Base-by-base conservation (phyloP, 2,329 filamentous ascomycete genomes). In the Colletotrichum truncatum region DNA sequence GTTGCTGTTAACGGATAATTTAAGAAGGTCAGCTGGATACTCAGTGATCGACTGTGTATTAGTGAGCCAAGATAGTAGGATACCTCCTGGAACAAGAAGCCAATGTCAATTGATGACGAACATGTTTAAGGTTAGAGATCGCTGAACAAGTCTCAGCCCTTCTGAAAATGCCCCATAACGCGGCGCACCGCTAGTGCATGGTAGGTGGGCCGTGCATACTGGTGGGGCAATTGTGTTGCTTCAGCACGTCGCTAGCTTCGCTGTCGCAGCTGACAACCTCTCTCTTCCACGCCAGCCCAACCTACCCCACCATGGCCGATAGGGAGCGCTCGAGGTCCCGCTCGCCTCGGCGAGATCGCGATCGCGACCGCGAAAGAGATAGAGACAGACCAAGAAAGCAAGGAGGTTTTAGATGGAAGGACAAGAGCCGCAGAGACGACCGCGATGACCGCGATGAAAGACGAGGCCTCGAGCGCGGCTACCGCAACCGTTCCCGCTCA, bases 321-420 rank as follows among this genome's bases (percentile, higher is more conserved):
- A 60, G 45, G 54, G 46, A 54, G 23, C 56, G 65, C 11, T 59
- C 52, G 43, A 66, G 60, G 48, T 67, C 65, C 16, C 65, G 65
- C 45, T 68, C 67, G 9, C 67, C 67, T 14, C 65, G 67, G 41
- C 65, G 56, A 4, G 57, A 62, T 51, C 63, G 38, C 43, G 67
- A 68, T 4, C 41, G 60, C 11, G 56, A 61, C 25, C 65, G 67
- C 11, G 62, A 63, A 6, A 30, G 36, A 14, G 64, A 67, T 3
- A 39, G 60, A 39, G 59, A 64, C 2, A 57, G 56, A 1, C 65
- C 60, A 2, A 54, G 38, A 39, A 67, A 67, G 12, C 67, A 68
- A 45, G 67, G 67, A 61, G 82, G 84, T 4, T 87, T 89, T 70
- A 83, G 83, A 69, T 89, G 84, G 81, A 90, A 89, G 70, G 85